Evolutionary conservation across 2,329 filamentous ascomycete genomes (phyloP).

Genomic region (Aspergillus texensis): DNA sequence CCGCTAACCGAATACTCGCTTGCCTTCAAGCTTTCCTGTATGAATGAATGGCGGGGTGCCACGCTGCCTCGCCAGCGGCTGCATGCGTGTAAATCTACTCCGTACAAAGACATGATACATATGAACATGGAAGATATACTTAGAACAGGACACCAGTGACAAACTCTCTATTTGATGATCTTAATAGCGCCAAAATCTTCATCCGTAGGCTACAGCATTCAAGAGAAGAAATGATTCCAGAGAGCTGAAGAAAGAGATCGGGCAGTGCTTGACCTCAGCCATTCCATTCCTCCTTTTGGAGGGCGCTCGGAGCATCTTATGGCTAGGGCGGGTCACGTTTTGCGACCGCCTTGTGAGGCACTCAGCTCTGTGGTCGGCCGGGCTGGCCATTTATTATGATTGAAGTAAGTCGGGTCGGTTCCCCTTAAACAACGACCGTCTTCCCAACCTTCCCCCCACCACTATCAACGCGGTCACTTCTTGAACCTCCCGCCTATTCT

Average conservation of each 20-base stretch:
- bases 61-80: background rate
- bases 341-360: conserved; percentile 26
- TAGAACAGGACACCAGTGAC: conserved; percentile 1
- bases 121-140: background rate
- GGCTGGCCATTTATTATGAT: conserved; percentile 18
- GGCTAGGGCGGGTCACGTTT: conserved; percentile 26
- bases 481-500: conserved; percentile 25
- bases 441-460: conserved; percentile 18
- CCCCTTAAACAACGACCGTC: conserved; percentile 25
- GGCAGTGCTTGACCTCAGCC: conserved; percentile 3
- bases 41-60: background rate
- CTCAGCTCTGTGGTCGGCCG: conserved; percentile 17
- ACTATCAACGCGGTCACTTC: conserved; percentile 19
- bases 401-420: conserved; percentile 16
- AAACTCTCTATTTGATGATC: background rate
- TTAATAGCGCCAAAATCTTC: background rate
- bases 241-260: background rate
- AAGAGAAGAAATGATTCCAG: background rate
- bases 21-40: conserved; percentile 8
- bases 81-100: background rate
- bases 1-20: conserved; percentile 2
- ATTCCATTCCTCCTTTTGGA: conserved; percentile 12
- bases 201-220: background rate
- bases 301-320: conserved; percentile 9
- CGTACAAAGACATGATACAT: background rate